Evolutionary conservation across 163 green algal genomes (phyloP), one percentile per base, ranked within the genome.

Genomic region (Chlamydomonas reinhardtii): DNA sequence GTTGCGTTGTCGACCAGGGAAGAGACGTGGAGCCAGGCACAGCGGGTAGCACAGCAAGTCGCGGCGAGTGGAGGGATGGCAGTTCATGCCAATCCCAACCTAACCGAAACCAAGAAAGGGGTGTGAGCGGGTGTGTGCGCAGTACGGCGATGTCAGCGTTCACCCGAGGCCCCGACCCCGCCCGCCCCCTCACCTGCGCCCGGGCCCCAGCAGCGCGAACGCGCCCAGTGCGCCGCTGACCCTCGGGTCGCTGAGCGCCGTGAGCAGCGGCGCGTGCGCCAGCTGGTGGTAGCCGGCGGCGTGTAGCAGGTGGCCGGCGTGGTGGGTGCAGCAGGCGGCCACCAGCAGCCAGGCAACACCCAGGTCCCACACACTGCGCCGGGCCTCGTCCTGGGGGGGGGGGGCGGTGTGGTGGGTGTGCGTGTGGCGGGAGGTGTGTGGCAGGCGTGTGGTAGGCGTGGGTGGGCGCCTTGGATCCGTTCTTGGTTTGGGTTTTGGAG

Each of bases 281-380:
- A 89, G 61, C 62, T 88, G 85, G 73, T 92, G 90, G 74, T 90
- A n/a, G 66, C 89, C 76, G 71, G 97, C 52, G 34, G 91, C 89
- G 81, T 99, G 96, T 69, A 98, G 84, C 64, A 96, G 76, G 90
- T 99, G 97, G 24, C 96, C 96, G 20, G 95, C 56, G 84, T 99
- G 97, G 88, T 98, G 95, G 22, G 76, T 91, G 88, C 94, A 97
- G 94, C 96, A 99, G 35, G 96, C 82, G 11, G 91, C 86, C 25
- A 96, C 96, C 59, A 99, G 91, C 39, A 62, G 89, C 94, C 95
- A 98, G 1, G 97, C 95, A 32, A 96, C 81, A 14, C 74, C 92
- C 37, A 99, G 90, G 77, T 96, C 91, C 27, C 95, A 54, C 14
- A 90, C 89, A 62, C 86, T 93, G 64, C 74, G 76, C 12, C 74